Base-by-base conservation (phyloP, 371 early-diverging fungal species). In the Lichtheimia ramosa region DNA sequence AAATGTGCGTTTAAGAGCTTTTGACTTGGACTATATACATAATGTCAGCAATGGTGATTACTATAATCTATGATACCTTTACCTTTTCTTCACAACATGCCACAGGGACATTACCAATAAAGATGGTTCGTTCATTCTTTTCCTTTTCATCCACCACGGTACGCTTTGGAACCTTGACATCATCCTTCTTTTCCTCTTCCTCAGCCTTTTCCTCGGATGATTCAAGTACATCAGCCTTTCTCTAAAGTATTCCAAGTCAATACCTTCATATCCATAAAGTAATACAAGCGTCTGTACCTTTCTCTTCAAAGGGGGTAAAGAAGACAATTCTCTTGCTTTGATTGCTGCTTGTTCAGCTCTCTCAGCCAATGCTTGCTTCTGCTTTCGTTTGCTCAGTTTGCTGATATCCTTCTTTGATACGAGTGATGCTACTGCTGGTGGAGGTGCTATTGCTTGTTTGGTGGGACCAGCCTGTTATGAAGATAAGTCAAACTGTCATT, bases 51-150 rank as follows among this genome's bases (percentile, higher is more conserved):
- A 50, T 20, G 18, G 4, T 23, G 20, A 25, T 7, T 25, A 15
- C n/a, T n/a, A n/a, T n/a, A n/a, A n/a, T n/a, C 12, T 15, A 20
- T 41, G 4, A 43, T 46, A 18, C 7, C 28, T 53, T 68, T 46
- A 18, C 7, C 28, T 53, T 68, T 79, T 91, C 88, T 49, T 85
- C 70, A 53, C 85, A 76, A 25, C 85, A 86, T 27, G 76, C 65
- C 0, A 88, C 76, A 18, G 90, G 74, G 51, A 94, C 65, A 69
- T 95, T 95, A 34, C 95, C 95, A 20, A 95, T 83, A 80, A 94
- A 95, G 2, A 88, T 62, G 14, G 95, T 92, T 42, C 91, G 77
- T 28, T 71, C 68, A 24, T 73, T 74, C 39, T 77, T 66, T 66
- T 85, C 79, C 8, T 78, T 77, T 50, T 80, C 76, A 15, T 59